Conservation (phyloP, 345 rosid species). For the Arabidopsis arenosa region DNA sequence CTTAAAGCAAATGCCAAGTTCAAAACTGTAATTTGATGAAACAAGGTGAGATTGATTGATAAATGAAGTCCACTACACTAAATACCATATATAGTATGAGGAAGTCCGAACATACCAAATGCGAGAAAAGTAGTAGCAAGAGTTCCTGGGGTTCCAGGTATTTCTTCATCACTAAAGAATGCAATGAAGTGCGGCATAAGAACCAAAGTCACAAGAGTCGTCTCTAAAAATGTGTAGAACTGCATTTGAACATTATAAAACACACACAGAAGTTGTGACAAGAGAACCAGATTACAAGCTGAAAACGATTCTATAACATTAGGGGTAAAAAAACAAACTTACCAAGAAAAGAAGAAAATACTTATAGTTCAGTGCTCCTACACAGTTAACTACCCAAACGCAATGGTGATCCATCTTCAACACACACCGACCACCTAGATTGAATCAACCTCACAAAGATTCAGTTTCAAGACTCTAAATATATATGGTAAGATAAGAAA, state of each 20-base stretch:
- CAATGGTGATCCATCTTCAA: slow-evolving; percentile 99
- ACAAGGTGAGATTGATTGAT: slow-evolving; percentile 9
- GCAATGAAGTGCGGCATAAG: slow-evolving; percentile 91
- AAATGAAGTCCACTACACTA: slow-evolving; percentile 7
- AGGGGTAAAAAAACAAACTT: slow-evolving; percentile 37
- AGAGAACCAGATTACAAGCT: not conserved
- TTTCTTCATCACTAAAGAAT: slow-evolving; percentile 92
- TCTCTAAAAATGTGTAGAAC: slow-evolving; percentile 98
- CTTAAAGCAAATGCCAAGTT: slow-evolving; percentile 94
- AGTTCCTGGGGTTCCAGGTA: slow-evolving; percentile 94
- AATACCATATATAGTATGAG: slow-evolving; percentile 14
- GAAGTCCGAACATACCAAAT: slow-evolving; percentile 63
- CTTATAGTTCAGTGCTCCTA: slow-evolving; percentile 95
- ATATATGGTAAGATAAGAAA: slow-evolving; percentile 14
- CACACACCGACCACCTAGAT: slow-evolving; percentile 89
- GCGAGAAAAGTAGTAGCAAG: slow-evolving; percentile 97
- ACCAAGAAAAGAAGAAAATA: slow-evolving; percentile 98
- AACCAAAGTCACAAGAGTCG: slow-evolving; percentile 85
- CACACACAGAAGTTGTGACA: slow-evolving; percentile 11
- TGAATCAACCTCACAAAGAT: slow-evolving; percentile 35
- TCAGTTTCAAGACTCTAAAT: slow-evolving; percentile 4
- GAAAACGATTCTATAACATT: slow-evolving; percentile 11
- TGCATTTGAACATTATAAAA: slow-evolving; percentile 50
- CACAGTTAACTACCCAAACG: slow-evolving; percentile 99
- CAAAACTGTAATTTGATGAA: slow-evolving; percentile 63